These are phyloP conservation scores for Candida sanyiensis DNA, from an alignment of 805 yeast genomes.

Conservation along the genomic window DNA sequence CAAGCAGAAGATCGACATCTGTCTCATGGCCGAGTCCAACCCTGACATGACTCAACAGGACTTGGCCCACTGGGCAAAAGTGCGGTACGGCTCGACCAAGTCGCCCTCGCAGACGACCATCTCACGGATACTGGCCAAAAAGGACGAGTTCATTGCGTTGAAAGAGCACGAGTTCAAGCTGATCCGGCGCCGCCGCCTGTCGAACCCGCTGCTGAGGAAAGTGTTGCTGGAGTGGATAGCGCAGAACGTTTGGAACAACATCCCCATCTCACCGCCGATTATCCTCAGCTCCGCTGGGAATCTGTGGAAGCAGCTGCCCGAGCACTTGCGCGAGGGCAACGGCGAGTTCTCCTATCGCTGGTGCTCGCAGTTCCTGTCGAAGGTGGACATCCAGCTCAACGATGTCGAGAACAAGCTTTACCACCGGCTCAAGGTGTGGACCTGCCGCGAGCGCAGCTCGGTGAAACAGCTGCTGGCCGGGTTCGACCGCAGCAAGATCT, in stretches of 20 bases:
- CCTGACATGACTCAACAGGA: constrained; percentile 66
- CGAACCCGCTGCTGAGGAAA: constrained; percentile 51
- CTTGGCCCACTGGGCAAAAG: constrained; percentile 58
- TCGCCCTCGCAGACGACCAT: constrained; percentile 67
- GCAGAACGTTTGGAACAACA: constrained; percentile 60
- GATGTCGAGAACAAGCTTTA: constrained; percentile 41
- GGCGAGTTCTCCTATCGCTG: constrained; percentile 63
- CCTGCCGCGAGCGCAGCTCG: constrained; percentile 48
- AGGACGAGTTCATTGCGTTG: constrained; percentile 45
- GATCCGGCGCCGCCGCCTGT: constrained; percentile 39
- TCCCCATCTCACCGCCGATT: constrained; percentile 59
- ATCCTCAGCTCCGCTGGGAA: constrained; percentile 58
- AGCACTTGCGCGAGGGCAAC: constrained; percentile 50
- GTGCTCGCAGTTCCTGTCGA: constrained; percentile 40
- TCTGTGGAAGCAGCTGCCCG: constrained; percentile 57
- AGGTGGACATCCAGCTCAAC: constrained; percentile 46
- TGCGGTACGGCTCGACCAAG: constrained; percentile 43
- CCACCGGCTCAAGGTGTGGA: constrained; percentile 52
- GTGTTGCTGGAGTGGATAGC: constrained; percentile 68
- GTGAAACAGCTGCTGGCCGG: constrained; percentile 41
- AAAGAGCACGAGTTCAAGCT: constrained; percentile 47
- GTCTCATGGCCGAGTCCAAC: constrained; percentile 60
- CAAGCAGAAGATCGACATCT: constrained; percentile 60
- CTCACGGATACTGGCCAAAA: constrained; percentile 52
- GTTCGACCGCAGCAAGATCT: constrained; percentile 47